Evolutionary conservation across 192 early-diverging fungal genomes (phyloP).

Genomic region (Coemansia javaensis): DNA sequence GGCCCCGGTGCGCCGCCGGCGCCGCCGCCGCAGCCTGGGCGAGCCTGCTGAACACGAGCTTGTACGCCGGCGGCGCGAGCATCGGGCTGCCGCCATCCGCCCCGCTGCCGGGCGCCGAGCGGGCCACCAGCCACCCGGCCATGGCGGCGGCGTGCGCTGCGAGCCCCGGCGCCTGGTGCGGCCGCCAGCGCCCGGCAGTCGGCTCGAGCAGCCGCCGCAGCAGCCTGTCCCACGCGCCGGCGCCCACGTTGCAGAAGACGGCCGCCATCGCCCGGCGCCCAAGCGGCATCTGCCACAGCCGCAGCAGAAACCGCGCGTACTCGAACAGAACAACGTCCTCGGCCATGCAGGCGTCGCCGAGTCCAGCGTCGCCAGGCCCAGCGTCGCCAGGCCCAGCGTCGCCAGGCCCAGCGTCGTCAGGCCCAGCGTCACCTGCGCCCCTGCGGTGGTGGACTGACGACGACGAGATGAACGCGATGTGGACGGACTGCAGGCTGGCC

Average conservation of each 20-base stretch:
- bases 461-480: conserved; percentile 4
- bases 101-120: conserved; percentile 1
- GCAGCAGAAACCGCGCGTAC: conserved; percentile 28
- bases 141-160: conserved; percentile 1
- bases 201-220: background rate
- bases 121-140: conserved; percentile 25
- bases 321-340: conserved; percentile 19
- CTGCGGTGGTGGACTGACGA: background rate
- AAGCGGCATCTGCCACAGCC: conserved; percentile 18
- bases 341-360: too few relatives aligned
- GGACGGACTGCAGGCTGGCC: conserved; percentile 2
- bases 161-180: background rate
- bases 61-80: conserved; percentile 14
- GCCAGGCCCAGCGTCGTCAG: too few relatives aligned
- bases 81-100: background rate
- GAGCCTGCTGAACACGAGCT: conserved; percentile 21
- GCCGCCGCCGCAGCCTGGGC: background rate
- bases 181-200: background rate
- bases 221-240: conserved; percentile 21
- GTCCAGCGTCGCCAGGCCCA: too few relatives aligned
- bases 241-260: conserved; percentile 7
- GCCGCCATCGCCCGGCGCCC: background rate
- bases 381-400: too few relatives aligned
- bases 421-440: background rate
- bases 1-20: background rate